Evolutionary conservation across 2,329 filamentous ascomycete species (phyloP).

Genomic region (Apiospora arundinis): DNA sequence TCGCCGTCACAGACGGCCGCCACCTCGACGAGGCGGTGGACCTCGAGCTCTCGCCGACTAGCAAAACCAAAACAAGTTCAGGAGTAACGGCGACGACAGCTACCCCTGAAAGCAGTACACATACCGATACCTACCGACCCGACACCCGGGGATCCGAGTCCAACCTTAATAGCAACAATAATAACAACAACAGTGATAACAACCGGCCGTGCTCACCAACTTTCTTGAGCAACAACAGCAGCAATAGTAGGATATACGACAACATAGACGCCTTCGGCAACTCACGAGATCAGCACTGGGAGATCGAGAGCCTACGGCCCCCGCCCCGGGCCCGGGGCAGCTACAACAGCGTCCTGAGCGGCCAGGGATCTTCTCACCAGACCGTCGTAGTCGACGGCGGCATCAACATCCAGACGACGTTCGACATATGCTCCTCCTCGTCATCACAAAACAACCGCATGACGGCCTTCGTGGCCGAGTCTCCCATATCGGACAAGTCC

Average conservation of each 20-base stretch:
- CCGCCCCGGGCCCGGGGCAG: not conserved
- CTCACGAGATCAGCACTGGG: not conserved
- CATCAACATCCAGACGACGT: conserved; percentile 16
- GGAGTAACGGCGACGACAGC: not conserved
- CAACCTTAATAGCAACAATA: not conserved
- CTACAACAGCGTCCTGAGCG: not conserved
- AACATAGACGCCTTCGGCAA: not conserved
- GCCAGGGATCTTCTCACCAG: not conserved
- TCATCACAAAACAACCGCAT: not conserved
- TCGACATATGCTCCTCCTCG: not conserved
- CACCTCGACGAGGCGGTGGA: not conserved
- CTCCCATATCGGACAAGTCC: not conserved
- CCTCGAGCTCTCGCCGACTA: not conserved
- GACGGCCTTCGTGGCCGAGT: not conserved
- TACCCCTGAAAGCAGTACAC: not conserved
- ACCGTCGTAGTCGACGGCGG: not conserved
- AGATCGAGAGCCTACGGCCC: not conserved
- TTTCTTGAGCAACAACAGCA: not conserved
- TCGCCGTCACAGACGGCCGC: not conserved
- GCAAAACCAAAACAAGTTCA: not conserved
- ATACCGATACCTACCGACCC: not conserved
- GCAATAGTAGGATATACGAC: not conserved
- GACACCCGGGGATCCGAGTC: not conserved
- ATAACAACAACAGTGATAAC: not conserved
- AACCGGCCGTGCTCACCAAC: not conserved